phyloP scores from a whole-genome alignment of 768 basidiomycete species.

The Filobasidium floriforme region DNA sequence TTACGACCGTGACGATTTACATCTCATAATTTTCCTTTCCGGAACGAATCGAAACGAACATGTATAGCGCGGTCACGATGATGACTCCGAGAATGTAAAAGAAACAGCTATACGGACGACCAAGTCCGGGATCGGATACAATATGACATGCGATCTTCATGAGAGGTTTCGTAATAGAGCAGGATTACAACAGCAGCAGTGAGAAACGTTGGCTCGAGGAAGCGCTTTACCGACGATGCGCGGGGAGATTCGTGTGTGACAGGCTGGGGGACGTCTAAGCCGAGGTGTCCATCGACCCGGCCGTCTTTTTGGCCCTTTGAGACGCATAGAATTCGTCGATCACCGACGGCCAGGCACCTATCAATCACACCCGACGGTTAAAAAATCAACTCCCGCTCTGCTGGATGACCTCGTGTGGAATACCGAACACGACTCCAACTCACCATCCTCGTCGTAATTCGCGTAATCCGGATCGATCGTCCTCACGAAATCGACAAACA shows the following conservation, averaged over 20 bases:
- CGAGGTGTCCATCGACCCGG: slow-evolving; percentile 1
- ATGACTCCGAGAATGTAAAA: no score
- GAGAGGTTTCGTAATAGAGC: no score
- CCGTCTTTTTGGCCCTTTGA: slow-evolving; percentile 22
- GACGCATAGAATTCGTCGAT: slow-evolving; percentile 45
- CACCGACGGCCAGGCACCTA: slow-evolving; percentile 45
- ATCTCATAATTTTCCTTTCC: no score
- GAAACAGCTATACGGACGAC: no score
- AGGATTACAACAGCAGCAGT: no score
- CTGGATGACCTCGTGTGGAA: neutral
- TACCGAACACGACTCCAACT: slow-evolving; percentile 25
- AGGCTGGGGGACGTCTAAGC: neutral
- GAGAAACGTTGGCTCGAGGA: no score
- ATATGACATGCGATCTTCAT: no score
- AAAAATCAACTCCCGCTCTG: neutral
- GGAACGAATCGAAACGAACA: no score
- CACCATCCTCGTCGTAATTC: slow-evolving; percentile 44
- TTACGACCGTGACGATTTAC: neutral
- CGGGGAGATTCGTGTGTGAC: neutral
- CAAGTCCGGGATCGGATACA: no score
- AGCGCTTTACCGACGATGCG: neutral
- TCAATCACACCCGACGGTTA: neutral
- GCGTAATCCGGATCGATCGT: slow-evolving; percentile 40
- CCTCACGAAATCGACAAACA: slow-evolving; percentile 40
- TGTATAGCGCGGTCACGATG: no score